Percentiles rank a stretch among this genome's conserved stretches.
Evolutionary conservation across 176 grass and related monocot species (phyloP).

Genomic region (Luzula sylvatica): DNA sequence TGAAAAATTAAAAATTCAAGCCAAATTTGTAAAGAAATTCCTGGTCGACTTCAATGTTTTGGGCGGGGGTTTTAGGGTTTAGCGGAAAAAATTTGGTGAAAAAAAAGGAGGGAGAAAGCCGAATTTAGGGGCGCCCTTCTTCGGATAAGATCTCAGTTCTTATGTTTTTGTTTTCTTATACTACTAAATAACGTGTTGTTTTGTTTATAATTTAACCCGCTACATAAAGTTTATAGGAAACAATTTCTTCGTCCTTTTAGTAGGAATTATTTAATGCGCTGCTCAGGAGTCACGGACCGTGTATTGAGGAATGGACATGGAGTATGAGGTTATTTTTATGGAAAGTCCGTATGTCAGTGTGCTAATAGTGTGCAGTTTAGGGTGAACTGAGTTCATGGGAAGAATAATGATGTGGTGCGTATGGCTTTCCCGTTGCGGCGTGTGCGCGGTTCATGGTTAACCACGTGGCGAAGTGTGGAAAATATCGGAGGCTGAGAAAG

Average conservation of each 20-base stretch:
- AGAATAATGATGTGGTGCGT: background rate
- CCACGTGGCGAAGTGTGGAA: background rate
- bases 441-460: background rate
- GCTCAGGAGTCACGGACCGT: no score
- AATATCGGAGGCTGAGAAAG: no score
- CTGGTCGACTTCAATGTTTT: slow-evolving; percentile 1
- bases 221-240: background rate
- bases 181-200: background rate
- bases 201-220: background rate
- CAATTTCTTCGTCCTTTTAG: background rate
- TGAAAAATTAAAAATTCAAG: no score
- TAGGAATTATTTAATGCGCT: no score
- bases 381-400: background rate
- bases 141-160: slow-evolving; percentile 7
- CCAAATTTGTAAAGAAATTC: no score
- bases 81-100: background rate
- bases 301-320: no score
- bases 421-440: background rate
- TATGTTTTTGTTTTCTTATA: background rate
- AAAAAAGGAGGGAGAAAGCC: background rate
- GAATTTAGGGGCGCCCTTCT: background rate
- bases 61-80: slow-evolving; percentile 19
- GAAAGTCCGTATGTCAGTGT: background rate
- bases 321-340: background rate
- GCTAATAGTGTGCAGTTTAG: background rate